phyloP scores from a whole-genome alignment of 2,329 filamentous ascomycete species.

The Capronia coronata region DNA sequence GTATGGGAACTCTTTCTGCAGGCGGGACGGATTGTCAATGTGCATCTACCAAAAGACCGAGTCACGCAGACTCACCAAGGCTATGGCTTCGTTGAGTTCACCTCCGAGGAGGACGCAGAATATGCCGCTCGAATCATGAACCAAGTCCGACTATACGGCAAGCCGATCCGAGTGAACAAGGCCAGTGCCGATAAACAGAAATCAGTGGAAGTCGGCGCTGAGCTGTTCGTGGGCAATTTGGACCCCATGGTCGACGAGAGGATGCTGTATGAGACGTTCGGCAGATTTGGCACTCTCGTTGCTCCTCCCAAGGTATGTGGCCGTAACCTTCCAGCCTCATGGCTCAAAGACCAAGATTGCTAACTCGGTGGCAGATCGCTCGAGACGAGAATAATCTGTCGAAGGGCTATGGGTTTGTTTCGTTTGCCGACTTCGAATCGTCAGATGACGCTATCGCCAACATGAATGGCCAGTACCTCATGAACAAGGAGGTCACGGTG shows the following conservation, averaged over 20 bases:
- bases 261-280: constrained; percentile 90
- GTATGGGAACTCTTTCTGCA: constrained; percentile 99
- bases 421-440: constrained; percentile 85
- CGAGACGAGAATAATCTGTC: constrained; percentile 80
- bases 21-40: constrained; percentile 93
- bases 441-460: constrained; percentile 85
- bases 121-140: constrained; percentile 97
- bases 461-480: constrained; percentile 93
- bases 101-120: constrained; percentile 88
- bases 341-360: too few relatives aligned
- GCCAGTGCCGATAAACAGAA: constrained; percentile 89
- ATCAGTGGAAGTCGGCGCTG: constrained; percentile 85
- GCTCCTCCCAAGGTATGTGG: constrained; percentile 73
- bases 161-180: constrained; percentile 95
- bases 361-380: constrained; percentile 51
- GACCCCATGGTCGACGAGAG: constrained; percentile 94
- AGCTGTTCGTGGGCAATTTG: constrained; percentile 94
- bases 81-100: constrained; percentile 98
- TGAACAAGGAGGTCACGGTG: constrained; percentile 93
- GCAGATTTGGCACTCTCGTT: constrained; percentile 79
- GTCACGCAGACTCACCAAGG: constrained; percentile 95
- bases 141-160: constrained; percentile 84
- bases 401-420: constrained; percentile 96
- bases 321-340: too few relatives aligned
- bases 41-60: constrained; percentile 95